phyloP scores from a whole-genome alignment of 768 basidiomycete genomes.

The Lenzites betulinus region DNA sequence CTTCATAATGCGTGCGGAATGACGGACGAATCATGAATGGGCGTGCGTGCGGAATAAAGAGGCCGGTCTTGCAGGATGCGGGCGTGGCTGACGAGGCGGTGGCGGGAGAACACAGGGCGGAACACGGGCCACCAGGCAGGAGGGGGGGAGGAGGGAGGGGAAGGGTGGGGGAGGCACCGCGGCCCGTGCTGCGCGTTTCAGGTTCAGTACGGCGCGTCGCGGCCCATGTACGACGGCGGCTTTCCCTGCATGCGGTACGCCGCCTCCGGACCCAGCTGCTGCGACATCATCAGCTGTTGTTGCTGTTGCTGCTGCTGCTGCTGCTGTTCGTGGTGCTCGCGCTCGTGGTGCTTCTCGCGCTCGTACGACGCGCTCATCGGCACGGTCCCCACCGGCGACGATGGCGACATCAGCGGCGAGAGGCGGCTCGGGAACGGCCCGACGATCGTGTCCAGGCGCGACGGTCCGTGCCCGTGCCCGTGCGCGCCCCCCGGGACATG shows the following conservation, averaged over 20 bases:
- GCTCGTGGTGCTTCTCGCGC: conserved; percentile 37
- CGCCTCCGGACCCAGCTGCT: conserved; percentile 13
- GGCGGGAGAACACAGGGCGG: no score
- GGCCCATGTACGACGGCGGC: conserved; percentile 12
- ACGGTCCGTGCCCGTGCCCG: conserved; percentile 11
- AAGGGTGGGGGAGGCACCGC: neutral
- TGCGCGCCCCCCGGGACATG: conserved; percentile 14
- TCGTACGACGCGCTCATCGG: conserved; percentile 47
- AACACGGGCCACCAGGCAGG: no score
- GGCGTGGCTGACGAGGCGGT: neutral
- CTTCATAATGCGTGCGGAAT: conserved; percentile 8
- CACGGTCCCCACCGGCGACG: conserved; percentile 44
- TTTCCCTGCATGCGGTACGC: conserved; percentile 18
- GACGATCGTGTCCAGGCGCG: conserved; percentile 29
- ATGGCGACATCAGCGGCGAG: conserved; percentile 33
- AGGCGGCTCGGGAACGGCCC: conserved; percentile 21
- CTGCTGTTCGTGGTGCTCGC: conserved; percentile 47
- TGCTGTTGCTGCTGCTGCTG: conserved; percentile 46
- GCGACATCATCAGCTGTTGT: conserved; percentile 40
- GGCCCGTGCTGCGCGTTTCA: conserved; percentile 3
- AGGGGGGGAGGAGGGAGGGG: neutral
- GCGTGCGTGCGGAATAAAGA: neutral
- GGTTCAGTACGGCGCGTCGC: conserved; percentile 11
- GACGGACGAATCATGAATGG: conserved; percentile 15
- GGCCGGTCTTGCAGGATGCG: neutral